Percentiles rank a stretch among this genome's conserved stretches.
These are phyloP conservation scores for Podospora comata DNA, from an alignment of 495 filamentous ascomycete species.

Conservation along the genomic window DNA sequence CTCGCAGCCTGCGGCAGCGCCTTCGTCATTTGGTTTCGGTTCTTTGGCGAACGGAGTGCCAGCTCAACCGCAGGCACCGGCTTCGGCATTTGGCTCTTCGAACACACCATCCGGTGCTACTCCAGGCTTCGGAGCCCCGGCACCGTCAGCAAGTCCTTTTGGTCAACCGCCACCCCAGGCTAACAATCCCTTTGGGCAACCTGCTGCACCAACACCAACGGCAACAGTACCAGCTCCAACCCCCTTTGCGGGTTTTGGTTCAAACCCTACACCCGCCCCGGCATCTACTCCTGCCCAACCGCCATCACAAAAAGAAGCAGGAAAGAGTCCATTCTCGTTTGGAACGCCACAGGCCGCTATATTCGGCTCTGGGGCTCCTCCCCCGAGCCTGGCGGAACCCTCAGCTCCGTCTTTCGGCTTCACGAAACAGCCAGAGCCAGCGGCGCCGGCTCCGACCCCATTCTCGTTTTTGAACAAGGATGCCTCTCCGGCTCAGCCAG, in stretches of 20 bases:
- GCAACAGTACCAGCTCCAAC: background rate
- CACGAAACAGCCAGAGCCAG: background rate
- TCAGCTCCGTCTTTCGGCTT: background rate
- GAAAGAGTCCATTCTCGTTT: constrained; percentile 15
- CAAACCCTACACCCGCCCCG: background rate
- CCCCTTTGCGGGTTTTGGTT: background rate
- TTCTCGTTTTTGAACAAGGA: background rate
- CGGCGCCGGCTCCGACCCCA: background rate
- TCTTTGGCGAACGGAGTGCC: background rate
- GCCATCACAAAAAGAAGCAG: background rate
- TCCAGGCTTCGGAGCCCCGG: background rate
- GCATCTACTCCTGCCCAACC: constrained; percentile 2
- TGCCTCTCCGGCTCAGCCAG: background rate
- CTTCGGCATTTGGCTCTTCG: background rate
- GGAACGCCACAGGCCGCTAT: background rate
- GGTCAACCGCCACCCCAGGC: constrained; percentile 2
- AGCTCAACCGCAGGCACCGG: background rate
- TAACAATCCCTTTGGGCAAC: background rate
- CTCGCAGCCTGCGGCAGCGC: background rate
- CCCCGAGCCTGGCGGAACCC: background rate
- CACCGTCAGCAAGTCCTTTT: background rate
- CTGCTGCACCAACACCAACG: background rate
- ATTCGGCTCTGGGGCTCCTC: background rate
- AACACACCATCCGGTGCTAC: background rate
- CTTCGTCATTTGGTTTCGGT: background rate